phyloP scores from a whole-genome alignment of 2,329 filamentous ascomycete species.

The Blumeria hordei region DNA sequence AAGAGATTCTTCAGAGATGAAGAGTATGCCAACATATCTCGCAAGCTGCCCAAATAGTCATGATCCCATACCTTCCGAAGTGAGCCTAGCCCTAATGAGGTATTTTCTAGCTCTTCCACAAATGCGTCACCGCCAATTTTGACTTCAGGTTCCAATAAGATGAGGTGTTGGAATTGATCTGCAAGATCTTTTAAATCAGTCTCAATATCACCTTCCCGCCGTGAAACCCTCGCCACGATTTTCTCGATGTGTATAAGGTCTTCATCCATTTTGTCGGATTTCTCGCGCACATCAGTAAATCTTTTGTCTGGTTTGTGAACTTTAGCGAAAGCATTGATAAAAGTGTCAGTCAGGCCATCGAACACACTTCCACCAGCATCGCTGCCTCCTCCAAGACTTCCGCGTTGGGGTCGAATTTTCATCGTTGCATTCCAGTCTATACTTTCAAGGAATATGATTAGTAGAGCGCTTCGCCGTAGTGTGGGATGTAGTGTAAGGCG shows the following conservation, averaged over 20 bases:
- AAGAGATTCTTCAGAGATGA: slow-evolving; percentile 67
- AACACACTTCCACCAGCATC: slow-evolving; percentile 46
- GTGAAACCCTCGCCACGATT: slow-evolving; percentile 73
- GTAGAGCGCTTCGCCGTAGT: slow-evolving; percentile 55
- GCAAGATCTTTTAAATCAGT: slow-evolving; percentile 72
- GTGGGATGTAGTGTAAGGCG: slow-evolving; percentile 74
- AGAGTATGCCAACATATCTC: slow-evolving; percentile 92
- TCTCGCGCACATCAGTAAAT: slow-evolving; percentile 83
- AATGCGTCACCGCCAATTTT: slow-evolving; percentile 67
- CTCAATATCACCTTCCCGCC: slow-evolving; percentile 71
- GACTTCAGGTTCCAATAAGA: slow-evolving; percentile 68
- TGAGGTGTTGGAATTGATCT: slow-evolving; percentile 84
- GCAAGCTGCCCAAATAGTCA: slow-evolving; percentile 75
- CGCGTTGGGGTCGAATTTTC: slow-evolving; percentile 48
- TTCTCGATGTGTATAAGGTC: slow-evolving; percentile 86
- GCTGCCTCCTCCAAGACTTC: slow-evolving; percentile 22
- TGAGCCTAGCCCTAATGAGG: slow-evolving; percentile 49
- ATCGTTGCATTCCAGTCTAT: slow-evolving; percentile 94
- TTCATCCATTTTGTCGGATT: slow-evolving; percentile 81
- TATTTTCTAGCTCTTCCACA: slow-evolving; percentile 65
- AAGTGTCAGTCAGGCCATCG: slow-evolving; percentile 84
- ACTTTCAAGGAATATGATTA: slow-evolving; percentile 79
- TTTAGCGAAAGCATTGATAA: slow-evolving; percentile 93
- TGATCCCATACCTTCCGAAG: slow-evolving; percentile 84
- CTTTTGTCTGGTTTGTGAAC: slow-evolving; percentile 85